Conservation (phyloP, 306 rosid species). For the Gastrolobium bilobum region DNA sequence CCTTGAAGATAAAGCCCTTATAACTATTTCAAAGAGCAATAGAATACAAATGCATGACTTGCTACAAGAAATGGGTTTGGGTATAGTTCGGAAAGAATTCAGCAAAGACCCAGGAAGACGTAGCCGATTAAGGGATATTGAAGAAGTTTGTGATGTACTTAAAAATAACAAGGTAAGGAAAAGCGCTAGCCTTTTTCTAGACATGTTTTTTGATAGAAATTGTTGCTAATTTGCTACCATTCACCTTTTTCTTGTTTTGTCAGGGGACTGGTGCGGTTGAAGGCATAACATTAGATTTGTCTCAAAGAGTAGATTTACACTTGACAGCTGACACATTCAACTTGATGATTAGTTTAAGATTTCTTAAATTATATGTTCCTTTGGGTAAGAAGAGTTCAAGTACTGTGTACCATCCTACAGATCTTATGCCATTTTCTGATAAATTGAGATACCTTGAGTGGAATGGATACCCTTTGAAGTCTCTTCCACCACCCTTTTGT, state of each 20-base stretch:
- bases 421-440: not conserved
- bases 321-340: not conserved
- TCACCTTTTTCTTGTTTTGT: not conserved
- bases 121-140: no score
- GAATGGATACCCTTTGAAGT: no score
- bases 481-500: no score
- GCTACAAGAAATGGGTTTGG: not conserved
- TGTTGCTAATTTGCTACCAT: not conserved
- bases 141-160: not conserved
- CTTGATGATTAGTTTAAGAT: constrained; percentile 13
- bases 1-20: constrained; percentile 3
- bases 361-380: not conserved
- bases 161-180: not conserved
- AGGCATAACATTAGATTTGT: constrained; percentile 23
- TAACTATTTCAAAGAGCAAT: not conserved
- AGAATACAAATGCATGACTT: not conserved
- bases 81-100: not conserved
- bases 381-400: not conserved
- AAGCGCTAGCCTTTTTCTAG: not conserved
- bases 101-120: no score
- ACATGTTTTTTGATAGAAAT: not conserved
- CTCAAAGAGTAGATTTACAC: not conserved
- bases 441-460: not conserved
- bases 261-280: constrained; percentile 38
- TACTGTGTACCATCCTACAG: not conserved